Evolutionary conservation across 805 yeast species (phyloP).

Genomic region (Wickerhamiella slavikovae): DNA sequence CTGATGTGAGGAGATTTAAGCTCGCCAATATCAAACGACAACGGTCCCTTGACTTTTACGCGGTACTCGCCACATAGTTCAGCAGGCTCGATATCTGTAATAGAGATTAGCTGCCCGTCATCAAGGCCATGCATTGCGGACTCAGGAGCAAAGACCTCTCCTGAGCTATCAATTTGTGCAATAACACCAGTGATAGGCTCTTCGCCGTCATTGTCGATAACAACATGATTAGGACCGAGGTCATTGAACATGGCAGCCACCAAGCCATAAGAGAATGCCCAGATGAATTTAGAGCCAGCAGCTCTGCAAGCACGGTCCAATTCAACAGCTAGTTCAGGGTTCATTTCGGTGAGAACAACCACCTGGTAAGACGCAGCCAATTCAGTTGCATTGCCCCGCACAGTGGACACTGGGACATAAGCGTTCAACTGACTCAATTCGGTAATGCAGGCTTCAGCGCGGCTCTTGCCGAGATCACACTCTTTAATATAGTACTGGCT

Average conservation of each 20-base stretch:
- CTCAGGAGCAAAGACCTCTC: slow-evolving; percentile 83
- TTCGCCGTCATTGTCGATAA: slow-evolving; percentile 78
- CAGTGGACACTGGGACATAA: slow-evolving; percentile 69
- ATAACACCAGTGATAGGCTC: slow-evolving; percentile 77
- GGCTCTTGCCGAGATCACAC: slow-evolving; percentile 51
- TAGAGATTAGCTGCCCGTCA: slow-evolving; percentile 79
- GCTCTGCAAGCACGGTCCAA: slow-evolving; percentile 59
- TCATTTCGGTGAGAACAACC: slow-evolving; percentile 66
- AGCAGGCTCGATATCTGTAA: slow-evolving; percentile 66
- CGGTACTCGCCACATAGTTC: slow-evolving; percentile 55
- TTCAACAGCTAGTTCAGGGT: slow-evolving; percentile 50
- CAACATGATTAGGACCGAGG: slow-evolving; percentile 62
- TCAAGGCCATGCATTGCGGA: slow-evolving; percentile 85
- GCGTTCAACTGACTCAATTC: slow-evolving; percentile 66
- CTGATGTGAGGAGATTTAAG: slow-evolving; percentile 27
- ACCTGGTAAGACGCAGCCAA: slow-evolving; percentile 43
- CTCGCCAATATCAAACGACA: slow-evolving; percentile 67
- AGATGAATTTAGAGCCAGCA: slow-evolving; percentile 54
- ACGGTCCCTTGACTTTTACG: slow-evolving; percentile 84
- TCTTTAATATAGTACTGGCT: slow-evolving; percentile 69
- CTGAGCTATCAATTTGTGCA: slow-evolving; percentile 69
- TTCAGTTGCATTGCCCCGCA: slow-evolving; percentile 33
- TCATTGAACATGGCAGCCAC: slow-evolving; percentile 83
- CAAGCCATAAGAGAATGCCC: slow-evolving; percentile 69
- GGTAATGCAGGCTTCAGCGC: slow-evolving; percentile 52